Evolutionary conservation across 2,329 filamentous ascomycete species (phyloP).

Genomic region (Fusarium mundagurra): DNA sequence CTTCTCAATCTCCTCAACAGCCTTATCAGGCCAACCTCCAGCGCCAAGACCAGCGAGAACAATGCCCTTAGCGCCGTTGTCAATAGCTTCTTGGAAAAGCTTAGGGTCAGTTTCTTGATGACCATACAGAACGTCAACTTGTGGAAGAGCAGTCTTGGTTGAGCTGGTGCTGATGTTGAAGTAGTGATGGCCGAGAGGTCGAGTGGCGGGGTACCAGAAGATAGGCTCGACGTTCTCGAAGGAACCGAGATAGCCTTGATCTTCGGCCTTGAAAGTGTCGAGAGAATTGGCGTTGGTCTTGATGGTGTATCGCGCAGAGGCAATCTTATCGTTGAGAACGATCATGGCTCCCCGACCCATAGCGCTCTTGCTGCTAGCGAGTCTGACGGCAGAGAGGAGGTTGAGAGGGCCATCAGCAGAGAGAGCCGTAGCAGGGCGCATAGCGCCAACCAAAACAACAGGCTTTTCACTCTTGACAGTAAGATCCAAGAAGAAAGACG

Average conservation of each 20-base stretch:
- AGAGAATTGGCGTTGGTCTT: conserved; percentile 71
- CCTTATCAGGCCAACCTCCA: conserved; percentile 56
- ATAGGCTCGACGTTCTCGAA: conserved; percentile 66
- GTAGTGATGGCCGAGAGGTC: conserved; percentile 56
- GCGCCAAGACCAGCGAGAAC: conserved; percentile 65
- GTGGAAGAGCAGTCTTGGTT: conserved; percentile 53
- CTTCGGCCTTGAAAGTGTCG: conserved; percentile 67
- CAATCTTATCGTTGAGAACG: conserved; percentile 69
- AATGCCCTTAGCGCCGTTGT: conserved; percentile 60
- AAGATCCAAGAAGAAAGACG: conserved; percentile 68
- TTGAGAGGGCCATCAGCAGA: conserved; percentile 71
- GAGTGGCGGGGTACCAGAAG: conserved; percentile 65
- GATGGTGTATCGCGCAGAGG: conserved; percentile 62
- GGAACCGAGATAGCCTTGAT: conserved; percentile 66
- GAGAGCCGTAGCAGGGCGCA: conserved; percentile 69
- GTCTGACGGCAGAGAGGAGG: conserved; percentile 65
- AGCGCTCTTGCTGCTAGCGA: conserved; percentile 59
- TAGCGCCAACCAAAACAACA: conserved; percentile 67
- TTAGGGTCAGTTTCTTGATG: conserved; percentile 60
- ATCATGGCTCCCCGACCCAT: conserved; percentile 64
- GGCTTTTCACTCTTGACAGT: conserved; percentile 67
- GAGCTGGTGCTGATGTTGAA: conserved; percentile 50
- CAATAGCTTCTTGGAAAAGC: conserved; percentile 57
- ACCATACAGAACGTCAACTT: conserved; percentile 65
- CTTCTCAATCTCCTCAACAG: conserved; percentile 51